Base-by-base conservation (phyloP, 176 grass and related monocot species). In the Phyllostachys edulis region DNA sequence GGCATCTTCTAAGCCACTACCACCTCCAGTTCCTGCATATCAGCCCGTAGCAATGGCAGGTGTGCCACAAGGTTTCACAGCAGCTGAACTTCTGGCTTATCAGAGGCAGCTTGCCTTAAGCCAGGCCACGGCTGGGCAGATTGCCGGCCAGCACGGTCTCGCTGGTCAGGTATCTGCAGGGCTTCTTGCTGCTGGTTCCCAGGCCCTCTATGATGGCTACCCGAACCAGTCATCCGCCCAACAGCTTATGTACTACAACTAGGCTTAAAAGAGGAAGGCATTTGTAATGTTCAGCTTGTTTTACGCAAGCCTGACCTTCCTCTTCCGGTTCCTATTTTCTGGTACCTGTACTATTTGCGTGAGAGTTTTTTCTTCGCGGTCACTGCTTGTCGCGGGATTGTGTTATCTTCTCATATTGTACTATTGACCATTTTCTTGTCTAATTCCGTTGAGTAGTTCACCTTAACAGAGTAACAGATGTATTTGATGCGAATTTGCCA, bases 221-320 rank as follows among this genome's bases (percentile, higher is more conserved):
- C 85, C 90, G 4, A 90, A 80, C 37, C 88, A 88, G 72, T 92
- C 93, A 40, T 92, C 93, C 29, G 76, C 93, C 15, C 93, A 92
- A 65, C 93, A 95, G 85, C 85, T 92, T 20, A 88, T 92, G 85
- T 95, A 92, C 88, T 95, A 92, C 93, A 92, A 95, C 80, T 95
- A 90, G 87, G 70, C 63, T 75, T 87, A 13, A 54, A 44, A 62
- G 84, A 84, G 85, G 69, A 87, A 84, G 85, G 75, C 85, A 69
- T 87, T 84, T 83, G 92, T 88, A 78, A 73, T 73, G 63, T 77
- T 85, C 57, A 81, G 87, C 91, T 90, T 90, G 89, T 76, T 76
- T 46, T 42, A 40, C 13, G 85, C 89, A 91, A 84, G 85, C 75
- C 52, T 70, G 54, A 71, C 81, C 76, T 45, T 76, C 69, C 52